A percentile compares a stretch with the other conserved stretches of the same genome.
Evolutionary conservation across 2,329 filamentous ascomycete species (phyloP).

Genomic region (Arthrobotrys pseudoclavata): DNA sequence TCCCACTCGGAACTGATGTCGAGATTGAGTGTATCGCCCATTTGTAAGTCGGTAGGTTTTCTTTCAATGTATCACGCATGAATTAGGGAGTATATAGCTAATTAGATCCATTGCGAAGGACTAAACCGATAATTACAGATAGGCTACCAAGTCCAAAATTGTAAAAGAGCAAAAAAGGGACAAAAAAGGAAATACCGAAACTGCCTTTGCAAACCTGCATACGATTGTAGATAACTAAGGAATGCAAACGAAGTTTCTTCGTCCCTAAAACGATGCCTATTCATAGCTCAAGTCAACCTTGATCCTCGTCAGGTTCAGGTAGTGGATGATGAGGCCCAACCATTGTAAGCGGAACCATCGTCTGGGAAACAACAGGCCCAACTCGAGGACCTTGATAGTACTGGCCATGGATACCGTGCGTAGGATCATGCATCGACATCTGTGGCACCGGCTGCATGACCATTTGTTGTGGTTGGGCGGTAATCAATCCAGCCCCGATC

Average conservation of each 20-base stretch:
- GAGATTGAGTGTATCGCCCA: conserved; percentile 92
- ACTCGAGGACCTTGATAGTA: conserved; percentile 21
- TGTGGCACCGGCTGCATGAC: conserved; percentile 31
- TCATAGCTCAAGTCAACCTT: conserved; percentile 20
- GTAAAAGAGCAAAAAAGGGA: conserved; percentile 8
- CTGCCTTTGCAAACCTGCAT: not conserved
- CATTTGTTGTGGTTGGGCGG: conserved; percentile 10
- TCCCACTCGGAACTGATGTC: conserved; percentile 86
- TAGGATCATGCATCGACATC: conserved; percentile 29
- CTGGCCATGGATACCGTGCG: conserved; percentile 23
- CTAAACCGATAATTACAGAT: conserved; percentile 40
- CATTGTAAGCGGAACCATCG: conserved; percentile 25
- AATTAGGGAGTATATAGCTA: not conserved
- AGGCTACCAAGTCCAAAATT: conserved; percentile 38
- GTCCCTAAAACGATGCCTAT: not conserved
- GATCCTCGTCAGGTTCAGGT: conserved; percentile 6
- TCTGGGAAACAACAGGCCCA: conserved; percentile 6
- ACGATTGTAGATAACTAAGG: conserved; percentile 30
- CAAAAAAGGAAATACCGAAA: not conserved
- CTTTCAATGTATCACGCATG: not conserved
- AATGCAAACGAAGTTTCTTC: conserved; percentile 12
- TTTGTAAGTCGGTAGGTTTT: conserved; percentile 67
- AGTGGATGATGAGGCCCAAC: not conserved
- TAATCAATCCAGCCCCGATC: conserved; percentile 11
- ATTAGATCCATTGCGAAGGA: conserved; percentile 15